These are phyloP conservation scores for Trifolium repens DNA, from an alignment of 306 rosid genomes.

Conservation along the genomic window DNA sequence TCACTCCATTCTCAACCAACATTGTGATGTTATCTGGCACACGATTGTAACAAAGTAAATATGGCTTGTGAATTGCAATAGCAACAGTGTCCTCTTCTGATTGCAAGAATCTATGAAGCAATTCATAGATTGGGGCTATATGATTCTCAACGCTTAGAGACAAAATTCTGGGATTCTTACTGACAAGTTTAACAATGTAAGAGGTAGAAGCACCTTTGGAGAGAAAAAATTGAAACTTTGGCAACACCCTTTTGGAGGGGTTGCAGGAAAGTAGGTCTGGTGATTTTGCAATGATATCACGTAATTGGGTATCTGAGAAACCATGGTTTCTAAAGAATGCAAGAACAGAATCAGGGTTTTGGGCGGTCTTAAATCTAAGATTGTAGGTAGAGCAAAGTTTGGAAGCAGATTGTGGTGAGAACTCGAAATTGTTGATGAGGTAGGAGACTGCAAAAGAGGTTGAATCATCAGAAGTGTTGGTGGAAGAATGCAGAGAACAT, in stretches of 20 bases:
- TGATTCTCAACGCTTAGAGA: not conserved
- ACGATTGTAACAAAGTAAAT: not conserved
- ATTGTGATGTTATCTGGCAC: not conserved
- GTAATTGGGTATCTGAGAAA: not conserved
- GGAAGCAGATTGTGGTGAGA: not conserved
- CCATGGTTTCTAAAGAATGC: not conserved
- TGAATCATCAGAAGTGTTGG: not conserved
- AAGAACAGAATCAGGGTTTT: not conserved
- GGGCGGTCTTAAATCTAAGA: not conserved
- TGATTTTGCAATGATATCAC: not conserved
- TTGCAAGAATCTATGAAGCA: not conserved
- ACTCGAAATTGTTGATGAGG: not conserved
- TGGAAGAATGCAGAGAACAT: not conserved
- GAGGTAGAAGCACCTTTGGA: slow-evolving; percentile 36
- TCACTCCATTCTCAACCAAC: not conserved
- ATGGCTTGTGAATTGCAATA: not conserved
- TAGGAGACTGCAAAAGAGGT: not conserved
- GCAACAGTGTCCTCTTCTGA: not conserved
- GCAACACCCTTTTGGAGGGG: not conserved
- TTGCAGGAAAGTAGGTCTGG: slow-evolving; percentile 5
- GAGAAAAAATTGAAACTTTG: slow-evolving; percentile 32
- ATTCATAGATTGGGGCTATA: slow-evolving; percentile 22
- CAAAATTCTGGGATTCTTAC: not conserved
- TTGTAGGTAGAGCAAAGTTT: not conserved
- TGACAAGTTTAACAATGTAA: not conserved